A percentile compares a stretch with the other conserved stretches of the same genome.
Evolutionary conservation across 1,139 yeast genomes (phyloP).

Genomic region (Sugiyamaella xylanicola): DNA sequence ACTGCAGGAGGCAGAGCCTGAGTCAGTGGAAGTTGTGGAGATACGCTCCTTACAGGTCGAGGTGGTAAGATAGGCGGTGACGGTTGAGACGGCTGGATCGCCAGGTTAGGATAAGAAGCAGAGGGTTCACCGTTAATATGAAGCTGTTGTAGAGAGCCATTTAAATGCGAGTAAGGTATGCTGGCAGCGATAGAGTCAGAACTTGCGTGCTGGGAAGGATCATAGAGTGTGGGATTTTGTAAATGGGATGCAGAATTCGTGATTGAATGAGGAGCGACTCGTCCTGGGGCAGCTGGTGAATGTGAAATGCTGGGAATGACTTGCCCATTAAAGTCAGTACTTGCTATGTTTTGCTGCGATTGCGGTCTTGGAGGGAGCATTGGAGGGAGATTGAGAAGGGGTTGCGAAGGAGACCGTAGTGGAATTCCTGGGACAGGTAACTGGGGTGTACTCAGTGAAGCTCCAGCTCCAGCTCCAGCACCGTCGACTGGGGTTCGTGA

Average conservation of each 20-base stretch:
- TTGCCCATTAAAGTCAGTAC: not conserved
- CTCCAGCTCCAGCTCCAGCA: not conserved
- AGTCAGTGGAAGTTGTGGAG: conserved; percentile 9
- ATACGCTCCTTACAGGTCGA: conserved; percentile 18
- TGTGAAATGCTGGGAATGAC: not conserved
- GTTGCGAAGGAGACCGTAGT: conserved; percentile 4
- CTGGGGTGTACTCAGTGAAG: conserved; percentile 2
- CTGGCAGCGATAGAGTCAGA: not conserved
- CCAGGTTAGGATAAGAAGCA: conserved; percentile 9
- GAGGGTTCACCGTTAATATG: conserved; percentile 1
- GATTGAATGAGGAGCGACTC: not conserved
- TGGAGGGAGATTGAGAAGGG: conserved; percentile 3
- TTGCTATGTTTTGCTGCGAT: not conserved
- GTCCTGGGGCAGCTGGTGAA: not conserved
- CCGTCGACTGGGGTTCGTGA: conserved; percentile 11
- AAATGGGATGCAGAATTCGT: not conserved
- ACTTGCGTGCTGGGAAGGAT: not conserved
- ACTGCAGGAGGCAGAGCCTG: not conserved
- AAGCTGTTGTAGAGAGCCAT: not conserved
- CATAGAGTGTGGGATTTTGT: no score
- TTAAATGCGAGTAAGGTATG: not conserved
- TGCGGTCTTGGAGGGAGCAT: conserved; percentile 7
- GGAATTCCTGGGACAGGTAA: conserved; percentile 1
- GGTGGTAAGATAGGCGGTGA: conserved; percentile 21
- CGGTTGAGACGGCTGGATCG: not conserved